Conservation (phyloP, 1,284 basidiomycete genomes). For the Apiotrichum mycotoxinovorans region DNA sequence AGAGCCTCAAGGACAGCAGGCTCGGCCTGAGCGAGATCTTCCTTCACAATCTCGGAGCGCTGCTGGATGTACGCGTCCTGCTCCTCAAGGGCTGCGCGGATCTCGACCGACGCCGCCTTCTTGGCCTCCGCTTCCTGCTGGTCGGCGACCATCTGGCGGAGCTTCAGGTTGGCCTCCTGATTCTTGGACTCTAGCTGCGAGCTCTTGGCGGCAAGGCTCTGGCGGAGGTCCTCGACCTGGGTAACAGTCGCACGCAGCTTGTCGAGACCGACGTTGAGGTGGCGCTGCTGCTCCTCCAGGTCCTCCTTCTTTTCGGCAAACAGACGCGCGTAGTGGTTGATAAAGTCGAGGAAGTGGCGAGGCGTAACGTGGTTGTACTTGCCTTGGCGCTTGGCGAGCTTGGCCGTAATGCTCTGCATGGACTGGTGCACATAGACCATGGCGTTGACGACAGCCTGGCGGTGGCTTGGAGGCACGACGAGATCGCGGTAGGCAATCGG, state of each 20-base stretch:
- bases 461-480: conserved; percentile 64
- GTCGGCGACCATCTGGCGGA: conserved; percentile 96
- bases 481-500: conserved; percentile 82
- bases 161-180: conserved; percentile 91
- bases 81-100: conserved; percentile 85
- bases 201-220: conserved; percentile 91
- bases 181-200: conserved; percentile 90
- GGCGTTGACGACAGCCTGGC: conserved; percentile 86
- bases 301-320: conserved; percentile 98
- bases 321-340: conserved; percentile 95
- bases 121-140: conserved; percentile 98
- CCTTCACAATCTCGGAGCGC: conserved; percentile 82
- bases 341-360: conserved; percentile 96
- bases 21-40: conserved; percentile 94
- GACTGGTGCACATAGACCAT: conserved; percentile 91
- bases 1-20: conserved; percentile 95
- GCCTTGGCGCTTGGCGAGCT: conserved; percentile 84
- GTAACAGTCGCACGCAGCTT: conserved; percentile 93
- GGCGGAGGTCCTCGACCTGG: conserved; percentile 92
- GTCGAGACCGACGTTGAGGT: conserved; percentile 96
- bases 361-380: conserved; percentile 97
- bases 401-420: conserved; percentile 81
- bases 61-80: conserved; percentile 89
- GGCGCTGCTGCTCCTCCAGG: conserved; percentile 96
- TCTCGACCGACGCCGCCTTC: conserved; percentile 92